Evolutionary conservation across 352 stramenopile genomes (phyloP).

Genomic region (Phytophthora brassicae): DNA sequence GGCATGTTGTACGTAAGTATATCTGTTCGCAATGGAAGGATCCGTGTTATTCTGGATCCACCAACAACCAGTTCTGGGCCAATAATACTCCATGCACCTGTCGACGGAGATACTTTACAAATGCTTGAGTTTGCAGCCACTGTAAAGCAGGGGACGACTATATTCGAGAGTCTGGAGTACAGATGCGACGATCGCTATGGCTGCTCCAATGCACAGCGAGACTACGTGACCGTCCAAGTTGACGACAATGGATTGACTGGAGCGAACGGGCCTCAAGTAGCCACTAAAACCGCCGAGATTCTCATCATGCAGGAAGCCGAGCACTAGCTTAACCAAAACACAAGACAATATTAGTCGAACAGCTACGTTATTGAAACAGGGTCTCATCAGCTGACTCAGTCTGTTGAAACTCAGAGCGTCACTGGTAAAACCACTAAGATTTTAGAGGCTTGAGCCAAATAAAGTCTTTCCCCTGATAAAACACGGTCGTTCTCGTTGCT

Average conservation of each 20-base stretch:
- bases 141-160: conserved; percentile 8
- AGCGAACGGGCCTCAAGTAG: conserved; percentile 30
- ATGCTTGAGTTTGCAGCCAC: conserved; percentile 46
- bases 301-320: conserved; percentile 16
- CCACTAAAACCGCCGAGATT: conserved; percentile 24
- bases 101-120: neutral
- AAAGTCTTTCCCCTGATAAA: too few relatives aligned
- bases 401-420: too few relatives aligned
- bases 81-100: conserved; percentile 8
- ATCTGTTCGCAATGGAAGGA: conserved; percentile 29
- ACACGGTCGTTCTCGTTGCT: conserved; percentile 8
- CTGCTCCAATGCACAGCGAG: conserved; percentile 30
- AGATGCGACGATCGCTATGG: conserved; percentile 18
- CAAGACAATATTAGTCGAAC: neutral
- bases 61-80: neutral
- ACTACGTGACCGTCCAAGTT: conserved; percentile 49
- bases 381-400: too few relatives aligned
- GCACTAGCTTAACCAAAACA: neutral
- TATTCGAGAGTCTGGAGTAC: conserved; percentile 49
- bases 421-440: too few relatives aligned
- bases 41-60: conserved; percentile 28
- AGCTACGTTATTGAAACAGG: too few relatives aligned
- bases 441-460: too few relatives aligned
- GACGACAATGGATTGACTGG: conserved; percentile 66
- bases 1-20: conserved; percentile 47